Conservation (phyloP, 768 basidiomycete species). For the Boletus pseudo-olivaceus region DNA sequence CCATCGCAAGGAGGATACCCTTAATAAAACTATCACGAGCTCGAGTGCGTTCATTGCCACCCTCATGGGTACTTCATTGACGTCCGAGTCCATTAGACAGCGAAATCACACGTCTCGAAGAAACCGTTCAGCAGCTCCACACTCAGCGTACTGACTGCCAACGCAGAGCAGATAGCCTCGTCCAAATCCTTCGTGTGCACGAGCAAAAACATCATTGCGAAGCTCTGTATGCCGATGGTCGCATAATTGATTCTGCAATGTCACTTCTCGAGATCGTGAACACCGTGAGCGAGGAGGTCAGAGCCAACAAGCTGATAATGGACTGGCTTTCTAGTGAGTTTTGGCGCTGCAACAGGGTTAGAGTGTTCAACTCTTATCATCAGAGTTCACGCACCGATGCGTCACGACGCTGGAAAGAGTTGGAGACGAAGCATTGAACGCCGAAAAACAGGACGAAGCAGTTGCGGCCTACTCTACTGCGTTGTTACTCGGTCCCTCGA, state of each 20-base stretch:
- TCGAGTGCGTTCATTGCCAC: not conserved
- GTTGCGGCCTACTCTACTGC: not conserved
- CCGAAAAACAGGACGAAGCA: not conserved
- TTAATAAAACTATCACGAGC: too few species aligned
- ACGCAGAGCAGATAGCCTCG: not conserved
- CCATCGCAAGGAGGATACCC: too few species aligned
- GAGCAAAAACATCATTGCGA: slow-evolving; percentile 7
- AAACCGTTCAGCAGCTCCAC: not conserved
- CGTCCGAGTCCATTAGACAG: not conserved
- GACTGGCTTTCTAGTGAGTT: slow-evolving; percentile 9
- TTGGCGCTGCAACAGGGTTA: fast-evolving
- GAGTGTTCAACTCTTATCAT: not conserved
- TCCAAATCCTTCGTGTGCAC: not conserved
- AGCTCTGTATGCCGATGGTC: not conserved
- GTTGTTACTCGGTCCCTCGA: not conserved
- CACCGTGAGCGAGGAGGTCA: not conserved
- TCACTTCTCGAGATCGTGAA: not conserved
- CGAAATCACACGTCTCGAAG: not conserved
- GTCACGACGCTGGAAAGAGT: not conserved
- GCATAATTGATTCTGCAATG: not conserved
- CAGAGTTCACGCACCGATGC: slow-evolving; percentile 6
- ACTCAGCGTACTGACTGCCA: not conserved
- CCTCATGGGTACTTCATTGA: not conserved
- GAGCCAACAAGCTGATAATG: not conserved
- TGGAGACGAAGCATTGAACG: not conserved